phyloP scores from a whole-genome alignment of 306 rosid genomes.

The Hippophae tibetana region DNA sequence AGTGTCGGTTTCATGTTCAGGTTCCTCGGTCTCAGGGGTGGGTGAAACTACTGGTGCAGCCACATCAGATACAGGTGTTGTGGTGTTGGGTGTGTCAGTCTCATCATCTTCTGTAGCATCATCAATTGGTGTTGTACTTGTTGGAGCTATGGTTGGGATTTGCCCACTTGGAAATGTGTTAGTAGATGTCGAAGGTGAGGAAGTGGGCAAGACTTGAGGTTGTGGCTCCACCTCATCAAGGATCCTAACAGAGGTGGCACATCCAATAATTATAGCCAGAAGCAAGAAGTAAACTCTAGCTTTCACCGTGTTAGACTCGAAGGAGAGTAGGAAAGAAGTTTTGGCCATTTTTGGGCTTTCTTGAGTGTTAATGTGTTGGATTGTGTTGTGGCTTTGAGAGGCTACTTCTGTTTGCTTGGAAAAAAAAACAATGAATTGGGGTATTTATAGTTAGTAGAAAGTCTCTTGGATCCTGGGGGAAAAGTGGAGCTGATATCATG shows the following conservation, averaged over 20 bases:
- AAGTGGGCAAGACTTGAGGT: slow-evolving; percentile 14
- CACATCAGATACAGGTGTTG: too few relatives aligned
- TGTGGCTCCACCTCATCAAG: slow-evolving; percentile 20
- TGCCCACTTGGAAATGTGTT: slow-evolving; percentile 24
- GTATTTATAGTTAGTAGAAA: slow-evolving; percentile 16
- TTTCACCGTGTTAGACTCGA: neutral
- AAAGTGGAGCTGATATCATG: slow-evolving; percentile 53
- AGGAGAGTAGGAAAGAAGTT: neutral
- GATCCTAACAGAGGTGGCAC: slow-evolving; percentile 21
- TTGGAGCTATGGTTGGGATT: slow-evolving; percentile 27
- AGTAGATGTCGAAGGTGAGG: slow-evolving; percentile 9
- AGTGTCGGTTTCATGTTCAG: neutral
- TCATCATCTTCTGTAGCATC: neutral
- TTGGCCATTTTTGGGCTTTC: slow-evolving; percentile 19
- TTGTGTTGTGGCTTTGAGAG: slow-evolving; percentile 1
- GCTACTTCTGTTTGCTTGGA: slow-evolving; percentile 7
- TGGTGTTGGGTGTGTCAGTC: too few relatives aligned
- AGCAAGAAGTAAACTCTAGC: slow-evolving; percentile 6
- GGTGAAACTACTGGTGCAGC: too few relatives aligned
- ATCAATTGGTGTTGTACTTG: neutral
- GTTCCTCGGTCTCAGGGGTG: neutral
- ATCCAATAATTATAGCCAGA: slow-evolving; percentile 15
- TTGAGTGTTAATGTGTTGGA: neutral
- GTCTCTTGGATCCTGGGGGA: neutral
- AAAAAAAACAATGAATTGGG: slow-evolving; percentile 18